Percentiles rank a stretch among this genome's conserved stretches.
phyloP scores from a whole-genome alignment of 208 protist species.

The Phytomonas francai region DNA sequence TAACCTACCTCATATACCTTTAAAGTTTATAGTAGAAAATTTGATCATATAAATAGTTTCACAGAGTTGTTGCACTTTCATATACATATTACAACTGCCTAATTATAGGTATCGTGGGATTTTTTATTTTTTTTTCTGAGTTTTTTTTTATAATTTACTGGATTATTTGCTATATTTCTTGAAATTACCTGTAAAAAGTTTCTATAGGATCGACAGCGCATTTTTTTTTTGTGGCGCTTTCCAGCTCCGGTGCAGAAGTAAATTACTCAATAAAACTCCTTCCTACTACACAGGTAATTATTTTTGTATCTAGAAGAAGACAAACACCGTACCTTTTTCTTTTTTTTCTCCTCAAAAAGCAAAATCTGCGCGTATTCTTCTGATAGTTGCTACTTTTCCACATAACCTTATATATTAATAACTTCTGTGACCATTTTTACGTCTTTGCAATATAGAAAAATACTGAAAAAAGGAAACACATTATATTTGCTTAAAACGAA shows the following conservation, averaged over 20 bases:
- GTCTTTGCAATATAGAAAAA: neutral
- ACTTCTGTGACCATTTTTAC: neutral
- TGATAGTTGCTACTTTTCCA: slow-evolving; percentile 7
- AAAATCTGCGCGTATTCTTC: slow-evolving; percentile 4
- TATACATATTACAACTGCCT: neutral
- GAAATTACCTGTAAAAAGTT: neutral
- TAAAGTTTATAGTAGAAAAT: neutral
- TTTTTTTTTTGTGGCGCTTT: neutral
- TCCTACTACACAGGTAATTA: neutral
- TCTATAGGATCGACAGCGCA: neutral
- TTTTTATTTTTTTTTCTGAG: slow-evolving; percentile 7
- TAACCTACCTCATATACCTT: neutral
- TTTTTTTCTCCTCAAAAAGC: slow-evolving; percentile 9
- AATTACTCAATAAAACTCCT: neutral
- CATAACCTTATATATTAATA: slow-evolving; percentile 19
- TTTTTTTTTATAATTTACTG: slow-evolving; percentile 11
- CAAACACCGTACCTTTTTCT: neutral
- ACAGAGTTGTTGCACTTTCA: neutral
- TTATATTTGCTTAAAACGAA: slow-evolving; percentile 3
- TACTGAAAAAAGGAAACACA: neutral
- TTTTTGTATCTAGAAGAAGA: neutral
- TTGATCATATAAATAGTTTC: neutral
- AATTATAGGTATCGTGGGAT: neutral
- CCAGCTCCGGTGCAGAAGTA: neutral
- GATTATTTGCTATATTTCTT: slow-evolving; percentile 8